Base-by-base conservation (phyloP, 257 asterid species). In the Lycium barbarum region DNA sequence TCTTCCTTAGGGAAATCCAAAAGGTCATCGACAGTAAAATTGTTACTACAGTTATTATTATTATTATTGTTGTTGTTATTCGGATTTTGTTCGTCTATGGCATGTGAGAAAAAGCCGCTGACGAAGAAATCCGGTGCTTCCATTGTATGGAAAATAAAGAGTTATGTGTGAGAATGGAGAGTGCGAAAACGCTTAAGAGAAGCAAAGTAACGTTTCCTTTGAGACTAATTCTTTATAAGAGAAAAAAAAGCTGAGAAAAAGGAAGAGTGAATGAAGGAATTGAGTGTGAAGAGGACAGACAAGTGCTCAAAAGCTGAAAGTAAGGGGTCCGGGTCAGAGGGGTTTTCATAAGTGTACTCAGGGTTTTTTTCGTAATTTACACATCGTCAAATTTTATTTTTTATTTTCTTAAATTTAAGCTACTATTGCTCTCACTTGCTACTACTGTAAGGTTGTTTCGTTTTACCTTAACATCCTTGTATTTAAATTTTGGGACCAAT, bases 1-100 rank as follows among this genome's bases (percentile, higher is more conserved):
- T 96, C 98, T 83, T 91, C 98, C 76, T 96, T 95, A 53, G 99
- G 91, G 84, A 96, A 93, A 92, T 93, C 95, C 68, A 96, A 93
- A 87, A 96, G 89, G 87, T 96, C 98, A 80, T 96, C 98, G 26
- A 95, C 95, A 9, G 86, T 83, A 15, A 96, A 96, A 85, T 87
- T 87, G 49, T 68, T 88, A 66, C 71, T 78, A 58, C 71, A 83
- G 70, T 67, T 90, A 33, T 80, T 81, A 20, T 83, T 84, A 6
- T 83, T 84, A 5, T 80, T 80, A 0, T 80, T 40, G 7, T 13
- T 54, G 10, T n/a, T 54, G 53, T 38, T 73, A 22, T 49, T 74
- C 62, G 13, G 22, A 74, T 22, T 61, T 1, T 81, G 62, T 62
- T 74, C 45, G 66, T 71, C 89, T 22, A 82, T 86, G 85, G 87